Percentiles rank a stretch among this genome's conserved stretches.
Conservation (phyloP, 306 rosid genomes). For the Sophora flavescens region DNA sequence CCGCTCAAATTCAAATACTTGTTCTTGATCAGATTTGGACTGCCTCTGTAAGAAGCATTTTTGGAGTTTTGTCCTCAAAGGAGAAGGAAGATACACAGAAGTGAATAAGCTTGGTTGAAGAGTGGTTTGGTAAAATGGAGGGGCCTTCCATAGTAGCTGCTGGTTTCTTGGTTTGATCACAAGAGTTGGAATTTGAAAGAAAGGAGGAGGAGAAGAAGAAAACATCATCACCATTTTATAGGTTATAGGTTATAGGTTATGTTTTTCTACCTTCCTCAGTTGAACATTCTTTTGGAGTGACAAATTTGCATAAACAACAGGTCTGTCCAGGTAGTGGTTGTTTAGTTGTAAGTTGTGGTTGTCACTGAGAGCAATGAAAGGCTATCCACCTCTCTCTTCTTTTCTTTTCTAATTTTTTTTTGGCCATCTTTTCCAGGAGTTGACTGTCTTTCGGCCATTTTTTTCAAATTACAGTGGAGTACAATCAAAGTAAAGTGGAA, state of each 20-base stretch:
- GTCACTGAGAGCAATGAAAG: background rate
- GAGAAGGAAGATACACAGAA: slow-evolving; percentile 30
- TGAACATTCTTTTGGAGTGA: slow-evolving; percentile 16
- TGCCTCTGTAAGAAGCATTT: slow-evolving; percentile 56
- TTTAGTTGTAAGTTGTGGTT: background rate
- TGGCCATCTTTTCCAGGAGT: too few species aligned
- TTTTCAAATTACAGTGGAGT: background rate
- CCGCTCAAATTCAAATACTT: slow-evolving; percentile 55
- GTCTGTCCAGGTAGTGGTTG: background rate
- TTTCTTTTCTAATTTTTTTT: too few species aligned
- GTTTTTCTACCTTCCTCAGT: slow-evolving; percentile 24
- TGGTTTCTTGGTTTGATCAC: slow-evolving; percentile 40
- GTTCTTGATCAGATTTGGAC: slow-evolving; percentile 44
- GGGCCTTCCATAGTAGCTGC: slow-evolving; percentile 27
- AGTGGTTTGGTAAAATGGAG: slow-evolving; percentile 35
- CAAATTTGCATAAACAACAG: slow-evolving; percentile 19
- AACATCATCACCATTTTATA: slow-evolving; percentile 30
- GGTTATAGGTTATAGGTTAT: too few species aligned
- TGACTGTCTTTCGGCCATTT: background rate
- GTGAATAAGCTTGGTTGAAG: slow-evolving; percentile 19
- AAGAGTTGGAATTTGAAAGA: slow-evolving; percentile 33
- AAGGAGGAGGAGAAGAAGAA: slow-evolving; percentile 33
- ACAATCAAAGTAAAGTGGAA: too few species aligned
- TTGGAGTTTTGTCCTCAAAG: slow-evolving; percentile 36
- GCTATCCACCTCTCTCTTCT: slow-evolving; percentile 6